Conservation (phyloP, 73 alveolate species). For the Symbiodinium natans region DNA sequence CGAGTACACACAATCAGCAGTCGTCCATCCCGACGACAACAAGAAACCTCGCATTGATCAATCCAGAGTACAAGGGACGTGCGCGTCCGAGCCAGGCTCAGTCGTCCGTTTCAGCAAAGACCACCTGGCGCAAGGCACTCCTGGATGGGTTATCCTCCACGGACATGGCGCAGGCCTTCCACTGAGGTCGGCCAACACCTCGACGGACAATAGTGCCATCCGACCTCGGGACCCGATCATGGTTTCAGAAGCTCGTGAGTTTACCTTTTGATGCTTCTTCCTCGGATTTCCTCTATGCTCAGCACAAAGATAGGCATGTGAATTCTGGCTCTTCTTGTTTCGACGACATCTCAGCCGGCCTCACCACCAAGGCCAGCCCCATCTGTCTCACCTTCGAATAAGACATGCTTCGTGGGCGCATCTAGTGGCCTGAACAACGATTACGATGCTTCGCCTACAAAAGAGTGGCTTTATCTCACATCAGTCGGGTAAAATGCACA, state of each 20-base stretch:
- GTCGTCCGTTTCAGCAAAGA: neutral
- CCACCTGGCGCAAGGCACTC: neutral
- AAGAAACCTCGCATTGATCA: too few relatives aligned
- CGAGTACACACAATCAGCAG: too few relatives aligned
- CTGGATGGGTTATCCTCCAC: too few relatives aligned
- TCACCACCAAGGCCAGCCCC: conserved; percentile 55
- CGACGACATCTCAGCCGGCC: neutral
- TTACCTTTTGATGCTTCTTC: too few relatives aligned
- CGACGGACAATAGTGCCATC: conserved; percentile 69
- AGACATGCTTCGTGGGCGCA: neutral
- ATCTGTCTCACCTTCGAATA: conserved; percentile 25
- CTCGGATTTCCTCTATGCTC: neutral
- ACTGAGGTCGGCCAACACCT: conserved; percentile 64
- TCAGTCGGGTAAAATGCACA: neutral
- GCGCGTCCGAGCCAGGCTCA: too few relatives aligned
- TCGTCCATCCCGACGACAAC: too few relatives aligned
- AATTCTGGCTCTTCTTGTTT: neutral
- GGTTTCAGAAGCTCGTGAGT: neutral
- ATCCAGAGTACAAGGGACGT: too few relatives aligned
- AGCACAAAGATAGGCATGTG: neutral
- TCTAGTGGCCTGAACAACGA: too few relatives aligned
- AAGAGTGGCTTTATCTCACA: neutral
- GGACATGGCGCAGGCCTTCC: conserved; percentile 28
- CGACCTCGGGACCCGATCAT: neutral
- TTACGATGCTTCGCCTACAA: too few relatives aligned